Evolutionary conservation across 2,329 filamentous ascomycete genomes (phyloP).

Genomic region (Xylaria polymorpha): DNA sequence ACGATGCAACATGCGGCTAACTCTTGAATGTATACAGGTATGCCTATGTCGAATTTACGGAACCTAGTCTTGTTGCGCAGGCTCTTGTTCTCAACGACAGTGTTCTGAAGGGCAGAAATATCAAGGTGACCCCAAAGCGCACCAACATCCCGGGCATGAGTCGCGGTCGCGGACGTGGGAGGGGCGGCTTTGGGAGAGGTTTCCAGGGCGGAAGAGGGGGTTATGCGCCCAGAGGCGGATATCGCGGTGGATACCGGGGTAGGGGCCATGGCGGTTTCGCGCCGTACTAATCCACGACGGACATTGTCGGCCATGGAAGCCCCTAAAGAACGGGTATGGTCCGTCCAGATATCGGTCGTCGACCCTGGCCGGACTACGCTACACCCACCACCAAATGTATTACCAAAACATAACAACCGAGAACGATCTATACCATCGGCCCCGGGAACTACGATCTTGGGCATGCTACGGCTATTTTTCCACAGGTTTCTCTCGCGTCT

Average conservation of each 20-base stretch:
- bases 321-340: neutral
- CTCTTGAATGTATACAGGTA: slow-evolving; percentile 70
- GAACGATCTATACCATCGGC: slow-evolving; percentile 22
- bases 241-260: slow-evolving; percentile 69
- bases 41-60: slow-evolving; percentile 98
- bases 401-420: slow-evolving; percentile 30
- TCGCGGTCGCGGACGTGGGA: slow-evolving; percentile 74
- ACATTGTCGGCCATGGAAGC: slow-evolving; percentile 3
- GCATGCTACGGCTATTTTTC: slow-evolving; percentile 24
- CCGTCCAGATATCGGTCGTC: slow-evolving; percentile 18
- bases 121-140: slow-evolving; percentile 95
- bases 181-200: slow-evolving; percentile 64
- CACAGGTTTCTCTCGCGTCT: slow-evolving; percentile 17
- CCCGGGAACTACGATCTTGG: slow-evolving; percentile 4
- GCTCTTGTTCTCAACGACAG: slow-evolving; percentile 97
- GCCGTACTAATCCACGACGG: slow-evolving; percentile 64
- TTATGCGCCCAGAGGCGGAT: slow-evolving; percentile 65
- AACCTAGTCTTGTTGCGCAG: slow-evolving; percentile 91
- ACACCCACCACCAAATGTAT: slow-evolving; percentile 27
- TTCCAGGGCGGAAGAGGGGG: slow-evolving; percentile 64
- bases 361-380: slow-evolving; percentile 12
- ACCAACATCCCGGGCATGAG: slow-evolving; percentile 97
- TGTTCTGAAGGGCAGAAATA: slow-evolving; percentile 90
- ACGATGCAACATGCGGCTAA: slow-evolving; percentile 17
- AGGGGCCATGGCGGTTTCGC: slow-evolving; percentile 68